Percentiles rank a stretch among this genome's conserved stretches.
phyloP scores from a whole-genome alignment of 2,329 filamentous ascomycete genomes.

The Keithomyces neogunnii region DNA sequence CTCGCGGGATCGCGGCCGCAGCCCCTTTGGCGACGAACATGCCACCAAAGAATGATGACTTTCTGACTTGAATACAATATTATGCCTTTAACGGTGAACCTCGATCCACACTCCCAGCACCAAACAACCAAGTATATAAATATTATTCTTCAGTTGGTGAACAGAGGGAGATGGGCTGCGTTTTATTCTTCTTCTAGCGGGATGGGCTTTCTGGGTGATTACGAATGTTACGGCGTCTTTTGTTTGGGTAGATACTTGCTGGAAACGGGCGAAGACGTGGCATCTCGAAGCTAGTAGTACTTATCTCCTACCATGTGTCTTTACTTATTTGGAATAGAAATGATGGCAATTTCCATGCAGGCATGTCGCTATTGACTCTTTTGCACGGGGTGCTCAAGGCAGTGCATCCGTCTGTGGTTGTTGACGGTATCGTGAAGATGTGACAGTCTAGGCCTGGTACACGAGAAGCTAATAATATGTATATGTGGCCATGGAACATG shows the following conservation, averaged over 20 bases:
- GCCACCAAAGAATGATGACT: conserved; percentile 39
- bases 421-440: not conserved
- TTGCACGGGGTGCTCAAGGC: not conserved
- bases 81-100: not conserved
- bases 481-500: too few species aligned
- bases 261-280: conserved; percentile 3
- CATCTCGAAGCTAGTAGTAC: conserved; percentile 3
- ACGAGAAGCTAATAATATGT: too few species aligned
- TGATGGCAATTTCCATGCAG: not conserved
- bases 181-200: conserved; percentile 1
- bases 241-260: conserved; percentile 1
- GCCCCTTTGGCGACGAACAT: conserved; percentile 51
- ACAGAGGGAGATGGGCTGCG: not conserved
- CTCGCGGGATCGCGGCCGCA: conserved; percentile 25
- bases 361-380: not conserved
- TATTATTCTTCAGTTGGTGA: not conserved
- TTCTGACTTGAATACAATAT: not conserved
- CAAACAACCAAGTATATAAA: conserved; percentile 2
- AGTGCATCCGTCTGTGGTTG: not conserved
- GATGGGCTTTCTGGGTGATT: conserved; percentile 1
- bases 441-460: not conserved
- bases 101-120: not conserved
- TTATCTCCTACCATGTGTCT: conserved; percentile 1
- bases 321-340: conserved; percentile 6
- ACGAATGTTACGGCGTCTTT: conserved; percentile 6